Base-by-base conservation (phyloP, 495 filamentous ascomycete species). In the Oidiodendron maius region DNA sequence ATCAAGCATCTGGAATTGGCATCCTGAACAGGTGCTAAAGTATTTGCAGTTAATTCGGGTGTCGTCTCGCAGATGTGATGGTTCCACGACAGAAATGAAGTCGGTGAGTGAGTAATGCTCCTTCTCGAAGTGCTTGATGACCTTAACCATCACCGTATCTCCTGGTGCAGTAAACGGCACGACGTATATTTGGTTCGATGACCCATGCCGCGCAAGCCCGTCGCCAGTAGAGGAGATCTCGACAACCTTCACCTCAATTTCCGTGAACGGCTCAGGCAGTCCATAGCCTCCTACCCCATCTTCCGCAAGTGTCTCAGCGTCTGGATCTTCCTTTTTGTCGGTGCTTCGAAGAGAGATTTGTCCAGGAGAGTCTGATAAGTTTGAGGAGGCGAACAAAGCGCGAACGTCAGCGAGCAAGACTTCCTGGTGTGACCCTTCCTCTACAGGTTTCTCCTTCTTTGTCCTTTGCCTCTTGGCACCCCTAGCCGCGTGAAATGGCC, bases 1-100 rank as follows among this genome's bases (percentile, higher is more conserved):
- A 35, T 88, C 78, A 47, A 98, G 78, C 89, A 96, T 96, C 65
- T 98, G 93, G 61, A 96, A 87, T 68, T 97, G 94, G 60, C 93
- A 98, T 3, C 93, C 93, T 0, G 87, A 87, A 63, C 93, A 98
- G 44, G 72, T 77, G 25, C 75, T 66, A 59, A 98, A 98, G 69
- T 97, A 97, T 55, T 77, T 71, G 71, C 93, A 98, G 37, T 73
- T 67, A 56, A 95, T 75, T 1, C 81, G 73, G 37, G 69, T 74
- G 60, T 96, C 89, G 52, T 96, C 80, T 53, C 93, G 82, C 32
- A 83, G 68, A 1, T 81, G 76, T 0, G 88, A 88, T 0, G 93
- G 80, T 38, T 72, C 74, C 25, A 86, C 67, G 13, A 96, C 82
- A 17, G 79, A 81, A 57, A 97, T 43, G 50, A 96, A 88, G 63